Percentiles rank a stretch among this genome's conserved stretches.
Conservation (phyloP, 139 green algal genomes). For the Gonium pectorale region DNA sequence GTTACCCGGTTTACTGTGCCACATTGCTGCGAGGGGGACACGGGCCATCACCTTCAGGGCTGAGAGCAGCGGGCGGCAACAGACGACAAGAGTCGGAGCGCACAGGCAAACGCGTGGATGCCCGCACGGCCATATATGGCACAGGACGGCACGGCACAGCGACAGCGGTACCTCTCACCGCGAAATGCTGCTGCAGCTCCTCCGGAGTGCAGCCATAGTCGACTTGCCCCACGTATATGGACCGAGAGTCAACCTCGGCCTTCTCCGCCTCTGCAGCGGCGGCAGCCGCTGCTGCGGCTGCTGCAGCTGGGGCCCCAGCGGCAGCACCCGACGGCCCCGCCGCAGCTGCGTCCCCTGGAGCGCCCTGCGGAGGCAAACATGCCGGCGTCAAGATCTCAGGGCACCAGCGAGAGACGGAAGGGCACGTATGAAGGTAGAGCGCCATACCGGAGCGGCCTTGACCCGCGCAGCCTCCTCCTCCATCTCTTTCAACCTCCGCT, state of each 20-base stretch:
- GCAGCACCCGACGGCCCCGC: constrained; percentile 13
- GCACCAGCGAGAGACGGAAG: neutral
- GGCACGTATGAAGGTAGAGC: no score
- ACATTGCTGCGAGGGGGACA: constrained; percentile 87
- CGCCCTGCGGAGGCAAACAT: neutral
- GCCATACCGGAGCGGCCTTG: constrained; percentile 76
- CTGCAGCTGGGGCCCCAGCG: constrained; percentile 20
- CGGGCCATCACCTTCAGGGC: no score
- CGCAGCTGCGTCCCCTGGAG: neutral
- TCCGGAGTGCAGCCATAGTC: constrained; percentile 96
- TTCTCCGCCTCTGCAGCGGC: constrained; percentile 62
- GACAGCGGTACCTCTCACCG: no score
- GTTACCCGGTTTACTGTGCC: constrained; percentile 99
- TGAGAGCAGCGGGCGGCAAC: neutral
- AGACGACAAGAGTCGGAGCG: no score
- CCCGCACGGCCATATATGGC: no score
- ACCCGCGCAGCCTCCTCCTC: constrained; percentile 92
- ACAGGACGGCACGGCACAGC: no score
- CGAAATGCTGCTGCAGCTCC: constrained; percentile 95
- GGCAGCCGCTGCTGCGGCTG: constrained; percentile 11
- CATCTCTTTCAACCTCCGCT: constrained; percentile 90
- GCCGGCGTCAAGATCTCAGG: neutral
- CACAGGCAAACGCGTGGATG: no score
- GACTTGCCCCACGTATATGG: constrained; percentile 95
- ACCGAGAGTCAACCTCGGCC: constrained; percentile 89